Percentiles rank a stretch among this genome's conserved stretches.
Conservation (phyloP, 495 filamentous ascomycete species). For the Aspergillus asperescens region DNA sequence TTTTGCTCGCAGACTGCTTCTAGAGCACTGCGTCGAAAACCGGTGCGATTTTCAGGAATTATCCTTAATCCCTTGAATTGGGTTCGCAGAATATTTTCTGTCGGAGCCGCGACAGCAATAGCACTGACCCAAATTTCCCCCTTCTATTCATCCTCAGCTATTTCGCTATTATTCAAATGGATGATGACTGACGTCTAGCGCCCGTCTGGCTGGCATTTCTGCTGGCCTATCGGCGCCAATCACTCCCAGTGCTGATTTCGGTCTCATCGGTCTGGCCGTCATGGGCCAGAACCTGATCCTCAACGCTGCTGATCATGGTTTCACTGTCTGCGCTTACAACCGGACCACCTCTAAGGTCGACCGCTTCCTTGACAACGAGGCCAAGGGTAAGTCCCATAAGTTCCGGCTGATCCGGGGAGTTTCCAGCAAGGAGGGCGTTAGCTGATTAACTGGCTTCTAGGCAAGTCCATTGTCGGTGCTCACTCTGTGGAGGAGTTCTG, state of each 20-base stretch:
- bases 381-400: conserved; percentile 61
- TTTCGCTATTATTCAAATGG: conserved; percentile 29
- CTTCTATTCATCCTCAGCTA: background rate
- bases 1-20: background rate
- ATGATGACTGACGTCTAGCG: conserved; percentile 58
- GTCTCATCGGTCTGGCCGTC: conserved; percentile 98
- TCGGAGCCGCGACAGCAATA: background rate
- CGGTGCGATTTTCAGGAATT: background rate
- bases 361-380: conserved; percentile 87
- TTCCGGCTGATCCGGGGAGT: background rate
- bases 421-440: background rate
- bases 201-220: conserved; percentile 80
- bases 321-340: conserved; percentile 96
- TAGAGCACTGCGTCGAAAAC: background rate
- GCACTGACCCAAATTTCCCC: background rate
- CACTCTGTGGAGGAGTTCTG: conserved; percentile 92
- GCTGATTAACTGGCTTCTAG: conserved; percentile 33
- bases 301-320: conserved; percentile 94
- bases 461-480: conserved; percentile 88
- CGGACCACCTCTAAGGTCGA: conserved; percentile 97
- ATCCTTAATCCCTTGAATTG: background rate
- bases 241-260: conserved; percentile 72
- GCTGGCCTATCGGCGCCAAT: conserved; percentile 59
- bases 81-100: background rate
- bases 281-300: conserved; percentile 99